Base-by-base conservation (phyloP, 495 filamentous ascomycete species). In the Daldinia vernicosa region DNA sequence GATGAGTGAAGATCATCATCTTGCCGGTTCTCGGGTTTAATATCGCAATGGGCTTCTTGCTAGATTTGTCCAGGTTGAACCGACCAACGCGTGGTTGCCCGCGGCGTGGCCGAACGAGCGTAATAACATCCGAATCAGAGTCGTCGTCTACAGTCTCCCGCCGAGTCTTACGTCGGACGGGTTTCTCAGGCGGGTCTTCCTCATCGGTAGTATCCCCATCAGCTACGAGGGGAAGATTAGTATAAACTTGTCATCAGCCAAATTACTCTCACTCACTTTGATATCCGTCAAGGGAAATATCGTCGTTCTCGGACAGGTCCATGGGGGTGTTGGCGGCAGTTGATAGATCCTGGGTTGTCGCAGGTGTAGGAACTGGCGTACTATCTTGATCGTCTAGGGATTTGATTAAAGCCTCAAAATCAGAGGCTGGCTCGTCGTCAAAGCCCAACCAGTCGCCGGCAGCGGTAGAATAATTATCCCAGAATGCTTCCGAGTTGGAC, bases 161-260 rank as follows among this genome's bases (percentile, higher is more conserved):
- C 69, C 82, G 75, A 73, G 82, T 77, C 72, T 86, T 89, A 66
- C 86, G 85, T 39, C 89, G 89, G 83, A 76, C 83, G 78, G 72
- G 71, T 19, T 80, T 82, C 62, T 84, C 87, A 53, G 88, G 88
- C 6, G 89, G 81, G 60, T 94, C 92, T 81, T 95, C 92, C 73
- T 95, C 92, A 59, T 77, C 75, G 70, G 92, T 95, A 39, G 92
- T 94, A 70, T 93, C 92, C 60, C 92, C 92, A 80, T 94, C 92
- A 77, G 90, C 92, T 94, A 80, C 32, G 73, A 71, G 59, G 43
- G 59, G 60, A 15, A 39, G 39, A 77, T 93, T 86, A 93, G 91
- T 80, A 86, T 71, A 63, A 61, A 39, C 35, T 60, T 63, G 63
- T 52, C 37, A 14, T 63, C 59, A 30, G 35, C 56, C 22, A 43